Conservation (phyloP, 2,329 filamentous ascomycete species). For the Ophiostoma ulmi region DNA sequence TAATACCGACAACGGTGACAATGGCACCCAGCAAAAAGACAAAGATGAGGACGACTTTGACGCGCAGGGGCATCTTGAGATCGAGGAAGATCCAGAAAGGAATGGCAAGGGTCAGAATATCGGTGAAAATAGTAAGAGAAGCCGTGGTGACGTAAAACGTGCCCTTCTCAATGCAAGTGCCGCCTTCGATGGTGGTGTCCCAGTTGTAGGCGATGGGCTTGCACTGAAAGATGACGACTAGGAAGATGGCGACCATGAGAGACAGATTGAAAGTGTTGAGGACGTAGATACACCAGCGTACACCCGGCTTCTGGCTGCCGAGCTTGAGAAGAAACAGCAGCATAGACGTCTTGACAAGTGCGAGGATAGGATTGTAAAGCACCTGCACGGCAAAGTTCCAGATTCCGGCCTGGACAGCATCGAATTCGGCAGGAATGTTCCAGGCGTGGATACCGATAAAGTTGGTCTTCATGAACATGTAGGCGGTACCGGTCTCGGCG, state of each 20-base stretch:
- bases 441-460: slow-evolving; percentile 26
- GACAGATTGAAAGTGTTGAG: slow-evolving; percentile 33
- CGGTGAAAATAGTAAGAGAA: slow-evolving; percentile 41
- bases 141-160: slow-evolving; percentile 35
- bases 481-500: slow-evolving; percentile 22
- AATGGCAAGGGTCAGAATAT: slow-evolving; percentile 40
- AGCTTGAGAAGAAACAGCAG: slow-evolving; percentile 35
- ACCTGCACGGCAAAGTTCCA: slow-evolving; percentile 28
- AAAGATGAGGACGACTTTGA: slow-evolving; percentile 33
- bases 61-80: slow-evolving; percentile 32
- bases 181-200: slow-evolving; percentile 39
- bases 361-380: slow-evolving; percentile 29
- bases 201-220: slow-evolving; percentile 42
- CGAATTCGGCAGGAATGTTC: slow-evolving; percentile 22
- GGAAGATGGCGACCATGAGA: slow-evolving; percentile 34
- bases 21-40: slow-evolving; percentile 35
- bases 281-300: slow-evolving; percentile 32
- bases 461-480: slow-evolving; percentile 26
- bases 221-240: slow-evolving; percentile 39
- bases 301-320: slow-evolving; percentile 32
- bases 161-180: slow-evolving; percentile 36
- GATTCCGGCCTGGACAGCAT: slow-evolving; percentile 15
- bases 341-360: slow-evolving; percentile 36
- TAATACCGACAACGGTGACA: slow-evolving; percentile 36
- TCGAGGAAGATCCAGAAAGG: slow-evolving; percentile 37